These are phyloP conservation scores for Triticum turgidum DNA, from an alignment of 176 grass and related monocot genomes.

Conservation along the genomic window DNA sequence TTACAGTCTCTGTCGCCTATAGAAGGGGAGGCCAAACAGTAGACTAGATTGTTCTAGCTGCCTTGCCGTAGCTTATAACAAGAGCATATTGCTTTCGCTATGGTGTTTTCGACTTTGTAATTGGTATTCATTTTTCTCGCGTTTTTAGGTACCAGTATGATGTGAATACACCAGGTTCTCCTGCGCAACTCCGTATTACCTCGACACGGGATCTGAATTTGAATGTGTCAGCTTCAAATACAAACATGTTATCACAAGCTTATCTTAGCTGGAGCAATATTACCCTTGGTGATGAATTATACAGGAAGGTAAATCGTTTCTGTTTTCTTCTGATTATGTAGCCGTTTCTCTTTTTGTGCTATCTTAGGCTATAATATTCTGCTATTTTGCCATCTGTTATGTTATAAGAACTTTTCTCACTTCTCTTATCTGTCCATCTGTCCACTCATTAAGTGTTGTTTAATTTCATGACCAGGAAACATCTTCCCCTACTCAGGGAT, in stretches of 20 bases:
- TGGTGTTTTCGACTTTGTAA: conserved; percentile 30
- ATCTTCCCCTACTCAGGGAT: conserved; percentile 51
- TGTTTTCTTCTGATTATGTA: not conserved
- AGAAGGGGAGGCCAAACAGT: not conserved
- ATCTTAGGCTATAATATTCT: not conserved
- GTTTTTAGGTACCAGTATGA: conserved; percentile 85
- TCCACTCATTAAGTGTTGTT: conserved; percentile 20
- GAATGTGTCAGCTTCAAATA: conserved; percentile 85
- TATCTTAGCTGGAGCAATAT: conserved; percentile 98
- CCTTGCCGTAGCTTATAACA: not conserved
- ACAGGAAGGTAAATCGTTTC: conserved; percentile 50
- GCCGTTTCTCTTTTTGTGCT: not conserved
- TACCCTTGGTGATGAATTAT: conserved; percentile 76
- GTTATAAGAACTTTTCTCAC: conserved; percentile 23
- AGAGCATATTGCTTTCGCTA: conserved; percentile 2
- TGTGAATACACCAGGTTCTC: conserved; percentile 77
- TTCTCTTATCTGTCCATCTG: conserved; percentile 24
- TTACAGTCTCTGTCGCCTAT: not conserved
- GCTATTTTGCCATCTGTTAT: conserved; percentile 9
- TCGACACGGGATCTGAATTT: conserved; percentile 86
- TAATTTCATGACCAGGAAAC: conserved; percentile 57
- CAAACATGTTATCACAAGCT: conserved; percentile 97
- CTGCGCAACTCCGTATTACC: conserved; percentile 71
- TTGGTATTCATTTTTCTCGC: conserved; percentile 25
- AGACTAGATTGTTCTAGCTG: conserved; percentile 7